phyloP scores from a whole-genome alignment of 2,329 filamentous ascomycete genomes.

The Cordyceps sp. region DNA sequence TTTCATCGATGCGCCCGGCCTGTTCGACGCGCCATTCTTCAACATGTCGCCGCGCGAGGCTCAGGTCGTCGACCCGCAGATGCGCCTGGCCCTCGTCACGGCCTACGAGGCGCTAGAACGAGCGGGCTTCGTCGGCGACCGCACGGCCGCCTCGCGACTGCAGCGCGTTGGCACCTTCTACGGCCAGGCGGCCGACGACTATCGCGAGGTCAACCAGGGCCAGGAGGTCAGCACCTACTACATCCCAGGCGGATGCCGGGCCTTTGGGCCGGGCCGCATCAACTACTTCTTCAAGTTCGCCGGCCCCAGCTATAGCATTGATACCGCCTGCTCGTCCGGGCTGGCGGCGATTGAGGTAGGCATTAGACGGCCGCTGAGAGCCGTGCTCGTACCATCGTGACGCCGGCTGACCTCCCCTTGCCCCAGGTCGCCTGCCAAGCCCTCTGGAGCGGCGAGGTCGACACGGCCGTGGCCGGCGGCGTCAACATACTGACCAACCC shows the following conservation, averaged over 20 bases:
- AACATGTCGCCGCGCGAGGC: conserved; percentile 12
- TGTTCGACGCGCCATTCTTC: conserved; percentile 36
- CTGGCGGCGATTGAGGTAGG: not conserved
- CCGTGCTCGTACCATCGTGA: too few relatives aligned
- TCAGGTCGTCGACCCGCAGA: conserved; percentile 26
- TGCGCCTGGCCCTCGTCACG: conserved; percentile 32
- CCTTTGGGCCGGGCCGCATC: conserved; percentile 2
- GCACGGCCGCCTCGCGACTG: not conserved
- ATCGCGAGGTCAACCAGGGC: conserved; percentile 1
- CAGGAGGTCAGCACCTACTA: conserved; percentile 1
- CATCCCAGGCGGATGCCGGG: not conserved
- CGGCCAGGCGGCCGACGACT: conserved; percentile 2
- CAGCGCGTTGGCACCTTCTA: too few relatives aligned
- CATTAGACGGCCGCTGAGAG: too few relatives aligned
- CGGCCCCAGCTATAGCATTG: conserved; percentile 2
- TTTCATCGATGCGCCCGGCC: conserved; percentile 27
- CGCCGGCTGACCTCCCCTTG: not conserved
- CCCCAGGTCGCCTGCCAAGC: conserved; percentile 1
- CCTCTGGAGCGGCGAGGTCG: conserved; percentile 14
- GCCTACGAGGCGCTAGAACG: conserved; percentile 37
- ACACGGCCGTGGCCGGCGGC: conserved; percentile 47
- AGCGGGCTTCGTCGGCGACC: conserved; percentile 24
- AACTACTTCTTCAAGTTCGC: conserved; percentile 2
- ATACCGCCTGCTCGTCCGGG: conserved; percentile 2
- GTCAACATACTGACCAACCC: conserved; percentile 50